These are phyloP conservation scores for Solanum rostratum DNA, from an alignment of 257 asterid species.

Conservation along the genomic window DNA sequence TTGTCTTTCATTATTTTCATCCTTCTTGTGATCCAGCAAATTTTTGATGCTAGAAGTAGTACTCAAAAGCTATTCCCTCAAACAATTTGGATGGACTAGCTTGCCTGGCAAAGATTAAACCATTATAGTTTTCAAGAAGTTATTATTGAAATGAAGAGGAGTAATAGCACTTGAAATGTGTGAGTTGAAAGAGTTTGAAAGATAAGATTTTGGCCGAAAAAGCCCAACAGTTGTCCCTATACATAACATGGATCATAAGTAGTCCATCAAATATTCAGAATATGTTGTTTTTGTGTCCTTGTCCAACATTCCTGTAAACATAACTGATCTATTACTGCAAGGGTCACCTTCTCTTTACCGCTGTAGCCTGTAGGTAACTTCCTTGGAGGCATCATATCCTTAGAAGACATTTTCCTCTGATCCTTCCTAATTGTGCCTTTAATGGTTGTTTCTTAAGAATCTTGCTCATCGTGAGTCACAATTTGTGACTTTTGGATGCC, in stretches of 20 bases:
- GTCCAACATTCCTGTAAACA: background rate
- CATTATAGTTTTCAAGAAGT: background rate
- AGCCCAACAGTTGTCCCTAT: background rate
- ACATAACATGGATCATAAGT: background rate
- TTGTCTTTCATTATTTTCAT: background rate
- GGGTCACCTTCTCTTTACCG: background rate
- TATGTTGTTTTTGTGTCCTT: background rate
- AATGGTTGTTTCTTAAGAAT: background rate
- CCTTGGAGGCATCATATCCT: background rate
- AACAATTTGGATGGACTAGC: background rate
- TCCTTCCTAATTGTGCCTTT: background rate
- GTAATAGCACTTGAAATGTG: background rate
- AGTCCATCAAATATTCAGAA: background rate
- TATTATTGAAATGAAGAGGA: background rate
- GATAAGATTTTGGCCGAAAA: background rate
- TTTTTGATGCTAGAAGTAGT: background rate
- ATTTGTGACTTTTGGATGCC: background rate
- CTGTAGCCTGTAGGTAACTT: background rate
- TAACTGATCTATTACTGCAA: background rate
- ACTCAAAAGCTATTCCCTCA: background rate
- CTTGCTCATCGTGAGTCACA: background rate
- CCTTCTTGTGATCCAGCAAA: background rate
- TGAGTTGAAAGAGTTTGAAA: background rate
- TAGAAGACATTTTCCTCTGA: background rate
- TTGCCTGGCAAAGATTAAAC: background rate